These are phyloP conservation scores for Dendrobium officinale DNA, from an alignment of 106 monocot species.

Conservation along the genomic window DNA sequence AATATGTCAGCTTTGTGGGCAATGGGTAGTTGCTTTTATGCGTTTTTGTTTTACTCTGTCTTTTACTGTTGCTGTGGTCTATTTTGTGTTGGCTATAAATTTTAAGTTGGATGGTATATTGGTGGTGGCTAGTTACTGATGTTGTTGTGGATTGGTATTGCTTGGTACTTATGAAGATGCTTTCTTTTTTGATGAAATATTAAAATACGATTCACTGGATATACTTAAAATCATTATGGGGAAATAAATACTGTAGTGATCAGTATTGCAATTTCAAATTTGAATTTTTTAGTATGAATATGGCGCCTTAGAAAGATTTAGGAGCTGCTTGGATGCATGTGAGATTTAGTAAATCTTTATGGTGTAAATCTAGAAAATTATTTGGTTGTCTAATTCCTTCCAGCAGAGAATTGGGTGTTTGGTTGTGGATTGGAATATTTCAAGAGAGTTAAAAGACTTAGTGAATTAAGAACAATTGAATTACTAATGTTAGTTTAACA, in stretches of 20 bases:
- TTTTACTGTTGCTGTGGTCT: not conserved
- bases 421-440: too few species aligned
- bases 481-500: too few species aligned
- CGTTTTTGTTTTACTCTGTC: not conserved
- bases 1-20: not conserved
- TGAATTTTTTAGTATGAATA: not conserved
- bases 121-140: not conserved
- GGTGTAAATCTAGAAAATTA: not conserved
- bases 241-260: not conserved
- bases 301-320: not conserved
- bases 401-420: too few species aligned
- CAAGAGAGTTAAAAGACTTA: too few species aligned
- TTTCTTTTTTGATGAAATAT: not conserved
- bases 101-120: not conserved
- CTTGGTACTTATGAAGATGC: not conserved
- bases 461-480: too few species aligned
- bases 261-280: not conserved
- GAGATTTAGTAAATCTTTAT: not conserved
- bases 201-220: not conserved
- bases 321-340: not conserved
- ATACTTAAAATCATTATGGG: not conserved
- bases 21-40: not conserved
- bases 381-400: too few species aligned
- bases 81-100: not conserved
- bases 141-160: not conserved